phyloP scores from a whole-genome alignment of 169 alveolate genomes.

The Plasmodium coatneyi region DNA sequence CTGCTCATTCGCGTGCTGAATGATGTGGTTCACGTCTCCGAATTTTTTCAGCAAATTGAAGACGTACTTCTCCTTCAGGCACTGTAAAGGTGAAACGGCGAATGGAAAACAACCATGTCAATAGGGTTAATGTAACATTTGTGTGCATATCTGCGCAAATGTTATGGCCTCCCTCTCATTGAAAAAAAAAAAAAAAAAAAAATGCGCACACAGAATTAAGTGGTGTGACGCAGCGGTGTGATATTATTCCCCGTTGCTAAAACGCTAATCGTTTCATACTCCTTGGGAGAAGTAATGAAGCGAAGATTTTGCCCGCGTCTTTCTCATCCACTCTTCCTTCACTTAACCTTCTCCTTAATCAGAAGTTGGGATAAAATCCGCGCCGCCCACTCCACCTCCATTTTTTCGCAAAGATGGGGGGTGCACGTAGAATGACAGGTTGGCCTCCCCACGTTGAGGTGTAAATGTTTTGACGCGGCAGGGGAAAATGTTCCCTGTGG shows the following conservation, averaged over 20 bases:
- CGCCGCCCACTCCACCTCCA: slow-evolving; percentile 69
- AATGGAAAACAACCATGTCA: not conserved
- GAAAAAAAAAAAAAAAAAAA: not conserved
- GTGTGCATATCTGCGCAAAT: not conserved
- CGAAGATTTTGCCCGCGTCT: not conserved
- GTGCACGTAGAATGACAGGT: not conserved
- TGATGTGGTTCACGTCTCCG: slow-evolving; percentile 62
- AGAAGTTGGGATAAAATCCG: slow-evolving; percentile 46
- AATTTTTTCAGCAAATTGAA: slow-evolving; percentile 8
- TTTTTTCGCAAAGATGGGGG: not conserved
- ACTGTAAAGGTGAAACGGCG: not conserved
- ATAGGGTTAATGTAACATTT: not conserved
- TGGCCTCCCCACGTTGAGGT: not conserved
- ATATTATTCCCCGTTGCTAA: not conserved
- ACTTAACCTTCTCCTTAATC: slow-evolving; percentile 55
- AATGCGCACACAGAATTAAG: not conserved
- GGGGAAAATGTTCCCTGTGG: not conserved
- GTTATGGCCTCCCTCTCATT: not conserved
- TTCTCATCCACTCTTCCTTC: not conserved
- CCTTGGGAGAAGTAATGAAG: not conserved
- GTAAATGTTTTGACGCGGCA: not conserved
- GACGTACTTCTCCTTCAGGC: slow-evolving; percentile 55
- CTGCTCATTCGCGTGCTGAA: slow-evolving; percentile 50
- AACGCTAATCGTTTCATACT: not conserved
- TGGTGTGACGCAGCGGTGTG: not conserved